Evolutionary conservation across 75 land plant genomes (phyloP).

Genomic region (Pinus taeda): DNA sequence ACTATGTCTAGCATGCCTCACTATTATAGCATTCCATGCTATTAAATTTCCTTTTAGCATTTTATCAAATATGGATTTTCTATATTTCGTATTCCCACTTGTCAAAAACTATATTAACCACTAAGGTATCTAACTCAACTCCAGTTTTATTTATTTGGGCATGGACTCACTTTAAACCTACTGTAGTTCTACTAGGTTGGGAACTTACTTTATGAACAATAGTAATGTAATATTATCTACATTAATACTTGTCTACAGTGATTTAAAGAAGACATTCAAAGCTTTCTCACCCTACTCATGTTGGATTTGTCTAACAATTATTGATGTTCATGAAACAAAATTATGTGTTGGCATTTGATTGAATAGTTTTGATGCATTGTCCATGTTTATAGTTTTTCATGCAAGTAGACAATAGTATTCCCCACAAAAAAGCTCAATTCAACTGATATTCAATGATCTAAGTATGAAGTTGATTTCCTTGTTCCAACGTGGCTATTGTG

Average conservation of each 20-base stretch:
- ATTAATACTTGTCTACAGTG: constrained; percentile 27
- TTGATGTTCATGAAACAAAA: constrained; percentile 45
- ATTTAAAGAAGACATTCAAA: constrained; percentile 27
- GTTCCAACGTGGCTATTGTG: too few relatives aligned
- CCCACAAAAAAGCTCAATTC: constrained; percentile 3
- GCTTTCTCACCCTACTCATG: constrained; percentile 27
- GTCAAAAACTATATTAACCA: constrained; percentile 42
- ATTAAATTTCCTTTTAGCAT: constrained; percentile 39
- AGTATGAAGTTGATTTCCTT: neutral
- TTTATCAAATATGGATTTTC: constrained; percentile 18
- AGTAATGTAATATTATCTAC: constrained; percentile 42
- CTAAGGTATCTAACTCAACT: constrained; percentile 37
- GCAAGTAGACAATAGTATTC: neutral
- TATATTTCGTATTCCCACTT: constrained; percentile 21
- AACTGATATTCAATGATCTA: neutral
- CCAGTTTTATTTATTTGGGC: constrained; percentile 30
- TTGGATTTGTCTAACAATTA: constrained; percentile 26
- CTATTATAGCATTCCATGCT: constrained; percentile 46
- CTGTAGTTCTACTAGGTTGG: too few relatives aligned
- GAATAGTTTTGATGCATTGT: too few relatives aligned
- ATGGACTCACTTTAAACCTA: too few relatives aligned
- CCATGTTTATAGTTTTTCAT: constrained; percentile 7
- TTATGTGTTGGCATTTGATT: constrained; percentile 46
- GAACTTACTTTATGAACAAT: constrained; percentile 34
- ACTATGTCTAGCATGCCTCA: constrained; percentile 5